Evolutionary conservation across 257 asterid species (phyloP).

Genomic region (Primulina eburnea): DNA sequence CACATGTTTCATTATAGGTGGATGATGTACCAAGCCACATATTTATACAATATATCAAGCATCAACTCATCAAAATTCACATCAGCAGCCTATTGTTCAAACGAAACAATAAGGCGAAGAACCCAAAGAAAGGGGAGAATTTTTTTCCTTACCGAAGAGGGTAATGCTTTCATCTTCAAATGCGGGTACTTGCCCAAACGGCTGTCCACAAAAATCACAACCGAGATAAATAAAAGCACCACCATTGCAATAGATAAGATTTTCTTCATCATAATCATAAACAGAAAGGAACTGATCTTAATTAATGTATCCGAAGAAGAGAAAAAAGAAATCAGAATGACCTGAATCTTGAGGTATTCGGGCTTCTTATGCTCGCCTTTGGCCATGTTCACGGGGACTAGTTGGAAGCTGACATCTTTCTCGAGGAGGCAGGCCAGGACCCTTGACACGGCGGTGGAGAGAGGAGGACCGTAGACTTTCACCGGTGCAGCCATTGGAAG

Average conservation of each 20-base stretch:
- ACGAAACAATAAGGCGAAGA: not conserved
- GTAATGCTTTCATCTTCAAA: constrained; percentile 67
- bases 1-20: too few species aligned
- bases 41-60: too few species aligned
- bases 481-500: constrained; percentile 59
- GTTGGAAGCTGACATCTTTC: constrained; percentile 67
- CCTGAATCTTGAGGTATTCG: constrained; percentile 85
- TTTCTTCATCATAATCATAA: too few species aligned
- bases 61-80: too few species aligned
- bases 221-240: not conserved
- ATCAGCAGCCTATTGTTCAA: too few species aligned
- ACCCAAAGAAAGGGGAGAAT: not conserved
- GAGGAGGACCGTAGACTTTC: constrained; percentile 76
- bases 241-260: too few species aligned
- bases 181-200: constrained; percentile 93
- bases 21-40: too few species aligned
- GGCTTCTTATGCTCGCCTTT: constrained; percentile 75
- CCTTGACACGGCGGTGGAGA: constrained; percentile 71
- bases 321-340: not conserved
- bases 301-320: too few species aligned
- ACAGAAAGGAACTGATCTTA: too few species aligned
- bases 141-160: constrained; percentile 50
- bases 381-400: constrained; percentile 66
- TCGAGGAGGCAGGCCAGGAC: constrained; percentile 70
- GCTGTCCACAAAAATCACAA: constrained; percentile 42